These are phyloP conservation scores for Aspergillus ustus DNA, from an alignment of 2,329 filamentous ascomycete species.

Conservation along the genomic window DNA sequence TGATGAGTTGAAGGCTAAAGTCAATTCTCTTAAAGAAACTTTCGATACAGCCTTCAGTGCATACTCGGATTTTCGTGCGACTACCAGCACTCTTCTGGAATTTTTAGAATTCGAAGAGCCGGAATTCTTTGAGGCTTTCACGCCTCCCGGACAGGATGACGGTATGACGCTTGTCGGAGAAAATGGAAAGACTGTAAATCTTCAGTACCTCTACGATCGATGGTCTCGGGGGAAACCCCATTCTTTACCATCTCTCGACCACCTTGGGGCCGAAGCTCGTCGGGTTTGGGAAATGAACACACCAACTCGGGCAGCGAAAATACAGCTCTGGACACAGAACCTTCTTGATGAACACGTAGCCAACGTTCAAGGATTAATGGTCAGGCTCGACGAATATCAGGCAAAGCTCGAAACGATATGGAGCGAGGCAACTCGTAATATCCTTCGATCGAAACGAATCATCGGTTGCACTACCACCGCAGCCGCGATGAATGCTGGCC, in stretches of 20 bases:
- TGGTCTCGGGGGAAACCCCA: constrained; percentile 53
- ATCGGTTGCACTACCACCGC: constrained; percentile 74
- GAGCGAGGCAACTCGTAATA: constrained; percentile 23
- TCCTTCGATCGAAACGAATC: constrained; percentile 61
- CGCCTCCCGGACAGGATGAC: constrained; percentile 50
- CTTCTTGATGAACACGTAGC: constrained; percentile 58
- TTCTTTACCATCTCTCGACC: constrained; percentile 19
- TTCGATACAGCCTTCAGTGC: constrained; percentile 19
- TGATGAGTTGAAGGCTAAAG: constrained; percentile 44
- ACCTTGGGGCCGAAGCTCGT: not conserved
- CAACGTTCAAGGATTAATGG: constrained; percentile 20
- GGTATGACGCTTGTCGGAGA: constrained; percentile 55
- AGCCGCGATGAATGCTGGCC: constrained; percentile 64
- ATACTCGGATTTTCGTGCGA: constrained; percentile 22
- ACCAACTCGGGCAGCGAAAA: constrained; percentile 40
- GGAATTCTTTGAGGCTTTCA: constrained; percentile 62
- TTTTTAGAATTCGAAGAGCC: constrained; percentile 53
- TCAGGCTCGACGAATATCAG: constrained; percentile 22
- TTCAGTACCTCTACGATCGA: constrained; percentile 57
- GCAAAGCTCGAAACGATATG: constrained; percentile 14
- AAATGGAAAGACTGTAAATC: constrained; percentile 48
- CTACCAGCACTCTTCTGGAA: constrained; percentile 41
- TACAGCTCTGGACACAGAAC: constrained; percentile 49
- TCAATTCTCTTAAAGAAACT: constrained; percentile 35
- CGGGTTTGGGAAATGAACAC: constrained; percentile 60